These are phyloP conservation scores for Suhomyces kilbournensis DNA, from an alignment of 805 yeast genomes.

Conservation along the genomic window DNA sequence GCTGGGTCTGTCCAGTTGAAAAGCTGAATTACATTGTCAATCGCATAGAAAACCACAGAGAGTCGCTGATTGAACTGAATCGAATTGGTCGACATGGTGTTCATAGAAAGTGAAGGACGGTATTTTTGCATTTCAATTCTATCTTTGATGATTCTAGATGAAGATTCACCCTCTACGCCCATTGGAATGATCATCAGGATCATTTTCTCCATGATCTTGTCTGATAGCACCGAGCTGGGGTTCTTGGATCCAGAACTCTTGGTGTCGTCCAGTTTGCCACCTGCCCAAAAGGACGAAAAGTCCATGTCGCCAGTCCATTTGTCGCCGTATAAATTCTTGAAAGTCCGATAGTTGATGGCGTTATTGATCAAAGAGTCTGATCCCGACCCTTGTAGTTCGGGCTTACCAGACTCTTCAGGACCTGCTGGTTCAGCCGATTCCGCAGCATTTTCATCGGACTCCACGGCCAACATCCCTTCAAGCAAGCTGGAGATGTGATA, in stretches of 20 bases:
- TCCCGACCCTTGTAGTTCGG: conserved; percentile 1
- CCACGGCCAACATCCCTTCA: conserved; percentile 34
- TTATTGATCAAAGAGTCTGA: conserved; percentile 5
- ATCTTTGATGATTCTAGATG: conserved; percentile 40
- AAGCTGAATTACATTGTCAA: conserved; percentile 55
- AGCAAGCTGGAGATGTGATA: conserved; percentile 37
- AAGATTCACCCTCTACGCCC: conserved; percentile 40
- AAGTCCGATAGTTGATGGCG: conserved; percentile 1
- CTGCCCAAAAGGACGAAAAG: conserved; percentile 25
- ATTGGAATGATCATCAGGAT: conserved; percentile 72
- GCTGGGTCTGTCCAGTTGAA: conserved; percentile 64
- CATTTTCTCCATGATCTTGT: conserved; percentile 68
- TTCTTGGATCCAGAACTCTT: conserved; percentile 12
- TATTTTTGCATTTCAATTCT: conserved; percentile 59
- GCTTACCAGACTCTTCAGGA: neutral
- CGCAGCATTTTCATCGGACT: neutral
- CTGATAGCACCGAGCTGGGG: conserved; percentile 41
- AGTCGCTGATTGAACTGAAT: conserved; percentile 60
- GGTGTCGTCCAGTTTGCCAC: conserved; percentile 17
- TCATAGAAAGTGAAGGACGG: conserved; percentile 70
- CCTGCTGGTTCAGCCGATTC: neutral
- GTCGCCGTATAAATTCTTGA: neutral
- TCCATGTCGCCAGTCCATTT: conserved; percentile 1
- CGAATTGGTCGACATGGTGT: conserved; percentile 64
- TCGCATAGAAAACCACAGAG: conserved; percentile 55